Base-by-base conservation (phyloP, 2,329 filamentous ascomycete genomes). In the Dothideomycetidae sp. region DNA sequence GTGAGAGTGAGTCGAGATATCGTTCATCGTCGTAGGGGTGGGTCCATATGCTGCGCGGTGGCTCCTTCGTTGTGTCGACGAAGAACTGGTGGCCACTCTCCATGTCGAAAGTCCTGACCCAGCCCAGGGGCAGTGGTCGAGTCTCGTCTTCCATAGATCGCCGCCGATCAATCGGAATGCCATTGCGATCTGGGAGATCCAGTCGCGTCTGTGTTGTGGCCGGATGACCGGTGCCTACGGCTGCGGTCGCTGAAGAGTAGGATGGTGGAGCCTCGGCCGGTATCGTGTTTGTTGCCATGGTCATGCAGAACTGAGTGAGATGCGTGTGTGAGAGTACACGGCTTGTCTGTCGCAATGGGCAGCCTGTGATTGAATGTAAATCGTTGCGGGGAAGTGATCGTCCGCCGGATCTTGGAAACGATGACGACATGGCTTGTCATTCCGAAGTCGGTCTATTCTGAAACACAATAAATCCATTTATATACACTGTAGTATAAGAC, bases 71-170 rank as follows among this genome's bases (percentile, higher is more conserved):
- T 1, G 70, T 75, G 53, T 76, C 68, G 48, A 76, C 71, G 53
- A 73, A 76, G 64, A 74, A 77, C 47, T 75, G 71, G 48, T 76
- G 73, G 12, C 64, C 50, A 10, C 59, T 61, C 36, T 66, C 48
- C 1, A 62, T 50, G 48, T 77, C 72, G 51, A 66, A 75, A 41
- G 65, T 61, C 3, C 73, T 59, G 1, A 74, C 55, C 72, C 72
- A 76, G 29, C 71, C 70, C 10, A 53, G 41, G 0, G 73, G 71
- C 0, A 75, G 58, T 1, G 64, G 58, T 3, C 73, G 62, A 5
- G 59, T 53, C 47, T 74, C 70, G 46, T 76, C 73, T 57, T 76
- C 72, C 71, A 76, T 76, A 15, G n/a, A n/a, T n/a, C n/a, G n/a
- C n/a, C n/a, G n/a, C n/a, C 62, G 67, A 18, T 35, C 29, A 15